These are phyloP conservation scores for Xylaria longipes DNA, from an alignment of 495 filamentous ascomycete genomes.

Conservation along the genomic window DNA sequence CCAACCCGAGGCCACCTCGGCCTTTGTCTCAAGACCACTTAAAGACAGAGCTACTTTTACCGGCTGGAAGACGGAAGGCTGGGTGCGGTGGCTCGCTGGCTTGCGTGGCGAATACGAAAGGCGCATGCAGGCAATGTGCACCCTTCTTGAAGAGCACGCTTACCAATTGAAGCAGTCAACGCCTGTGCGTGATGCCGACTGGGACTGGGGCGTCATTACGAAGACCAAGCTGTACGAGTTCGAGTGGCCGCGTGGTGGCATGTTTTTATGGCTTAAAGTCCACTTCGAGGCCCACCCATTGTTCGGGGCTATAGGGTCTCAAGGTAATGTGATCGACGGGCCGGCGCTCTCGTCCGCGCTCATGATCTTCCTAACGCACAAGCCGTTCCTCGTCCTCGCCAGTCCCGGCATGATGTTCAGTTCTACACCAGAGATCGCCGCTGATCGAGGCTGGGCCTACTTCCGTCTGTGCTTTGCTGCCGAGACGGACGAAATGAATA, in stretches of 20 bases:
- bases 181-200: constrained; percentile 43
- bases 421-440: constrained; percentile 62
- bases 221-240: constrained; percentile 76
- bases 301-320: constrained; percentile 48
- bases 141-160: constrained; percentile 68
- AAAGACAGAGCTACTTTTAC: constrained; percentile 39
- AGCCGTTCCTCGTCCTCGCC: constrained; percentile 70
- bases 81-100: constrained; percentile 87
- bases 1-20: constrained; percentile 51
- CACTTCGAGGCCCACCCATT: constrained; percentile 76
- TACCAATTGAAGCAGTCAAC: constrained; percentile 60
- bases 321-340: constrained; percentile 42
- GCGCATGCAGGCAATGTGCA: constrained; percentile 80
- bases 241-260: constrained; percentile 81
- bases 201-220: constrained; percentile 72
- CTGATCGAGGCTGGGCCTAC: constrained; percentile 65
- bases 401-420: constrained; percentile 75
- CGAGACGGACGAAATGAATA: constrained; percentile 71
- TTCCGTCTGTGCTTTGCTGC: constrained; percentile 88
- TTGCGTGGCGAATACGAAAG: constrained; percentile 81
- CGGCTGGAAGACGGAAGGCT: constrained; percentile 84
- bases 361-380: constrained; percentile 74
- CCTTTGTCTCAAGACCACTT: constrained; percentile 38
- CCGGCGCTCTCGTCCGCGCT: constrained; percentile 63
- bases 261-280: constrained; percentile 87